Percentiles rank a stretch among this genome's conserved stretches.
These are phyloP conservation scores for Colletotrichum sp. DNA, from an alignment of 2,329 filamentous ascomycete species.

Conservation along the genomic window DNA sequence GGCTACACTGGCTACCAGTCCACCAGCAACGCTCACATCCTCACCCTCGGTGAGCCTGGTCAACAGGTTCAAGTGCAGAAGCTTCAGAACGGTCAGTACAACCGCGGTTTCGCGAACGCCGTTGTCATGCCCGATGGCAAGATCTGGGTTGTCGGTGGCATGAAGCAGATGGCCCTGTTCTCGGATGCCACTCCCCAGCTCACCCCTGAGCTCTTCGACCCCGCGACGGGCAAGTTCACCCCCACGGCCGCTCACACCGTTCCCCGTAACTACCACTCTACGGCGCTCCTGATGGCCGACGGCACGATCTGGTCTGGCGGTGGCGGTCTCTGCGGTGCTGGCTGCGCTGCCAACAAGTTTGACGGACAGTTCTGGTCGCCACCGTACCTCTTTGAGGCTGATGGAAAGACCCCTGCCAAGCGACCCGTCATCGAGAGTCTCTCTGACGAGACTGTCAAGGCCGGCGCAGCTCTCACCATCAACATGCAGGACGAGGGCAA, in stretches of 20 bases:
- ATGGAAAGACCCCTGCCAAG: conserved; percentile 39
- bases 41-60: conserved; percentile 45
- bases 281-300: conserved; percentile 53
- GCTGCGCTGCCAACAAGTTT: conserved; percentile 51
- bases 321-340: conserved; percentile 54
- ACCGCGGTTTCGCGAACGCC: conserved; percentile 47
- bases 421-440: conserved; percentile 47
- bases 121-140: conserved; percentile 54
- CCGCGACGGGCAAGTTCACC: conserved; percentile 24
- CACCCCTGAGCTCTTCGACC: conserved; percentile 51
- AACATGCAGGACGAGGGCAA: conserved; percentile 29
- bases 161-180: conserved; percentile 46
- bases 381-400: conserved; percentile 54
- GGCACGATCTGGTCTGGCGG: conserved; percentile 54
- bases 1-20: conserved; percentile 47
- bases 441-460: conserved; percentile 25
- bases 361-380: conserved; percentile 62
- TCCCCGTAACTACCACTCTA: conserved; percentile 54
- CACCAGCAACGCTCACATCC: conserved; percentile 50
- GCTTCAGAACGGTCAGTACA: conserved; percentile 19
- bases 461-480: conserved; percentile 32
- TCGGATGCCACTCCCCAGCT: conserved; percentile 45
- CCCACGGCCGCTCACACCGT: conserved; percentile 35
- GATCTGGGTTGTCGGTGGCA: conserved; percentile 51
- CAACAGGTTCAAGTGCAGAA: not conserved